Percentiles rank a stretch among this genome's conserved stretches.
These are phyloP conservation scores for Arctostaphylos glauca DNA, from an alignment of 148 eudicot genomes.

Conservation along the genomic window DNA sequence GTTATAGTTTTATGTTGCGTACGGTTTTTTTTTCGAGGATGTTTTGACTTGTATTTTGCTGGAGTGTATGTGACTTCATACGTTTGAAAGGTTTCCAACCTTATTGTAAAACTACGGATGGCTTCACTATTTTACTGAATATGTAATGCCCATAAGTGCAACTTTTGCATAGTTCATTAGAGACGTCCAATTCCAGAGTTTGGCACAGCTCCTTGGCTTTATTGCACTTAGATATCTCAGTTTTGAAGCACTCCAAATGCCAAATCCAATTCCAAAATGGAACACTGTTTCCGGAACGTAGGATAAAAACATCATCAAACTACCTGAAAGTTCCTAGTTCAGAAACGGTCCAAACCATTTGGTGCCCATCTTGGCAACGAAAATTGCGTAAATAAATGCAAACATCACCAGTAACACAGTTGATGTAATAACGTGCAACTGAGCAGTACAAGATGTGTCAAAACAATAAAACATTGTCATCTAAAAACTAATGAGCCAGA, in stretches of 20 bases:
- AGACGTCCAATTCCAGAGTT: too few species aligned
- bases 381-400: background rate
- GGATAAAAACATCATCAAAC: background rate
- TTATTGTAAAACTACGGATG: background rate
- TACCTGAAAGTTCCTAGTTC: background rate
- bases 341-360: background rate
- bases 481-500: background rate
- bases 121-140: background rate
- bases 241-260: background rate
- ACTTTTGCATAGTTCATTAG: background rate
- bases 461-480: background rate
- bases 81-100: background rate
- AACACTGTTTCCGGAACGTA: background rate
- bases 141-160: background rate
- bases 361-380: background rate
- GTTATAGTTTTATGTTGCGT: background rate
- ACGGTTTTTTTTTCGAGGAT: background rate
- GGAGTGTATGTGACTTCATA: background rate
- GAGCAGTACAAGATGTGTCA: background rate
- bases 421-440: background rate
- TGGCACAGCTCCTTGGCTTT: background rate
- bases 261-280: background rate
- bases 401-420: background rate
- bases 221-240: background rate
- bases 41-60: background rate